Conservation (phyloP, 805 yeast genomes). For the Sugiyamaella mastotermitis region DNA sequence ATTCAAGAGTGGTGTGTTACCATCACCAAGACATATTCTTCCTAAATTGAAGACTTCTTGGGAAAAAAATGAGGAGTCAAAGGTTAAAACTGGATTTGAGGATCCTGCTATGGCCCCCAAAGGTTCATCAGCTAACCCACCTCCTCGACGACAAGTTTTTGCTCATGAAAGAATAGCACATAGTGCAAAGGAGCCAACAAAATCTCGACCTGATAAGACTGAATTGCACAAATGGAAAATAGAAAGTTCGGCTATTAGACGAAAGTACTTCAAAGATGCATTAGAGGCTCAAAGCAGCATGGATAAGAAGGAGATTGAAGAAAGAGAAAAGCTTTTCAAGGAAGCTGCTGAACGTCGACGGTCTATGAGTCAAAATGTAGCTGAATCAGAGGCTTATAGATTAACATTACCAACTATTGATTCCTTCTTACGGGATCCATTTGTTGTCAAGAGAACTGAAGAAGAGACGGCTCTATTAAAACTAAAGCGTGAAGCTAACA, state of each 20-base stretch:
- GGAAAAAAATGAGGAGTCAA: constrained; percentile 34
- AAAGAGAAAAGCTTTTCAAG: constrained; percentile 34
- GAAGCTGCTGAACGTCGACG: constrained; percentile 19
- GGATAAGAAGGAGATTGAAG: constrained; percentile 36
- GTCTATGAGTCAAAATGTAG: constrained; percentile 20
- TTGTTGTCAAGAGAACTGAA: constrained; percentile 64
- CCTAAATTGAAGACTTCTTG: constrained; percentile 40
- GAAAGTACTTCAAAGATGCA: constrained; percentile 62
- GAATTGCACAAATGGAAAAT: constrained; percentile 39
- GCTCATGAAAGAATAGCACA: constrained; percentile 53
- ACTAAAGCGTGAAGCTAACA: constrained; percentile 62
- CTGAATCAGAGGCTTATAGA: constrained; percentile 41
- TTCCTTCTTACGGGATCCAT: constrained; percentile 48
- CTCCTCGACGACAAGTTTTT: constrained; percentile 40
- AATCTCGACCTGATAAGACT: constrained; percentile 20
- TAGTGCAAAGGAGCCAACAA: constrained; percentile 45
- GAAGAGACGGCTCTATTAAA: constrained; percentile 56
- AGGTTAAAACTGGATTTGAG: constrained; percentile 64
- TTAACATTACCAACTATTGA: constrained; percentile 80
- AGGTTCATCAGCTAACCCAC: constrained; percentile 48
- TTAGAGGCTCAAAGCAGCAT: constrained; percentile 48
- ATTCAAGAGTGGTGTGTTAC: constrained; percentile 74
- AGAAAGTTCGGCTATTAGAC: constrained; percentile 59
- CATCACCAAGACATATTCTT: constrained; percentile 68
- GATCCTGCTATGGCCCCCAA: constrained; percentile 58